phyloP scores from a whole-genome alignment of 2,329 filamentous ascomycete species.

The Corniculantispora saksenae region DNA sequence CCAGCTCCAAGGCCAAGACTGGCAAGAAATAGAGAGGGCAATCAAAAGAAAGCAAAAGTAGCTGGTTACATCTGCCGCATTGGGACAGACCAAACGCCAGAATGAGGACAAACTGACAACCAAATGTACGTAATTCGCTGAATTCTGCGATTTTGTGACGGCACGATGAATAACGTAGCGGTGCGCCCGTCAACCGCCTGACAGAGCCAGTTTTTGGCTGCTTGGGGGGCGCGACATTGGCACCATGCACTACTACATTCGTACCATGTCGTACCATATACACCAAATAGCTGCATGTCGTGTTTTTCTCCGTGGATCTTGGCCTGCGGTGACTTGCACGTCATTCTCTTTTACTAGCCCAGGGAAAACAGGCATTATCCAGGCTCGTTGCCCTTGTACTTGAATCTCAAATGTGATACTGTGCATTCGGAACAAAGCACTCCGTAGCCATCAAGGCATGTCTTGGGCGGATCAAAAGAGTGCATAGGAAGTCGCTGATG shows the following conservation, averaged over 20 bases:
- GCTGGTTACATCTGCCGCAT: not conserved
- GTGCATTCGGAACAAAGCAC: not conserved
- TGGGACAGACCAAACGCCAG: not conserved
- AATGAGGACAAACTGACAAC: not conserved
- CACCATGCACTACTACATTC: not conserved
- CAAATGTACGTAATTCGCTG: constrained; percentile 2
- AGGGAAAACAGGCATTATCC: not conserved
- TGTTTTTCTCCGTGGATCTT: not conserved
- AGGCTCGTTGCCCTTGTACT: no score
- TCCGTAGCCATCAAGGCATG: not conserved
- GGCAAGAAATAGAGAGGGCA: not conserved
- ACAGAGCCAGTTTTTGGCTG: not conserved
- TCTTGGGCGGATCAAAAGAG: not conserved
- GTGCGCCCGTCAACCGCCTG: constrained; percentile 6
- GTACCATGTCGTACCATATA: not conserved
- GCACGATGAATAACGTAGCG: not conserved
- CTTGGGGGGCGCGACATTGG: not conserved
- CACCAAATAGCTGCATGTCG: not conserved
- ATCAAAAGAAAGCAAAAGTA: not conserved
- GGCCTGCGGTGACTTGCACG: not conserved
- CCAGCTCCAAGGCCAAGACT: not conserved
- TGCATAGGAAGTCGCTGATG: not conserved
- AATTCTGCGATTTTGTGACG: not conserved
- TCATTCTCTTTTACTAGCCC: not conserved
- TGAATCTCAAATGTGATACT: no score